Evolutionary conservation across 1,284 basidiomycete species (phyloP), one percentile per base, ranked within the genome.

Genomic region (Fomes fomentarius): DNA sequence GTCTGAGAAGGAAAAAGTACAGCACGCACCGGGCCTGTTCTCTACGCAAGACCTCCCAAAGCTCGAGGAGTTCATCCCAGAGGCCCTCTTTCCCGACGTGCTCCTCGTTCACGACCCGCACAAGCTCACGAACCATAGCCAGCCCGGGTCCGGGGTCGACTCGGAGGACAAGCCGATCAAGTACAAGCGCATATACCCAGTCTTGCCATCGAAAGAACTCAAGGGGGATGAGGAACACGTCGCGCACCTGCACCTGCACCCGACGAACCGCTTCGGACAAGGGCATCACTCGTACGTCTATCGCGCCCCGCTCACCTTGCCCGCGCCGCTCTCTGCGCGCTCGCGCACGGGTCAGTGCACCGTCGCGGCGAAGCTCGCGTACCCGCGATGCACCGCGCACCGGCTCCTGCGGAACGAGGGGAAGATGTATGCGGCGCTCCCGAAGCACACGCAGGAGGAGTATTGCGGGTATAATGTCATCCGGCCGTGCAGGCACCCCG

Each of bases 381-480:
- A 59, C 28, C 5, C 31, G 5, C 22, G 21, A 7, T 24, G 34
- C 17, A 54, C 57, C 19, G 68, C 67, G 7, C 66, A 69, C 28
- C 21, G 50, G 19, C 57, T 74, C 46, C 63, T 75, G 21, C 38
- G 58, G 15, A 63, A 72, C 48, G 80, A 84, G 61, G 78, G 74
- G 1, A 52, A 54, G 7, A 76, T 75, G 26, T 82, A 81, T 60
- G 69, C 74, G 60, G 35, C 38, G 6, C 77, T 83, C 61, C 75
- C 77, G 2, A 47, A 58, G 15, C 74, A 79, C 56, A 66, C 82
- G 40, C 76, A 73, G 56, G 69, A 81, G 59, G 76, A 81, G 51
- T 80, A 74, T 73, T 76, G 66, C 54, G 79, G 79, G 2, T 77
- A 71, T 56, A 78, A 80, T 57, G 47, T 78, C 44, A 59, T 77